phyloP scores from a whole-genome alignment of 768 basidiomycete genomes.

The Austroboletus eburneus region DNA sequence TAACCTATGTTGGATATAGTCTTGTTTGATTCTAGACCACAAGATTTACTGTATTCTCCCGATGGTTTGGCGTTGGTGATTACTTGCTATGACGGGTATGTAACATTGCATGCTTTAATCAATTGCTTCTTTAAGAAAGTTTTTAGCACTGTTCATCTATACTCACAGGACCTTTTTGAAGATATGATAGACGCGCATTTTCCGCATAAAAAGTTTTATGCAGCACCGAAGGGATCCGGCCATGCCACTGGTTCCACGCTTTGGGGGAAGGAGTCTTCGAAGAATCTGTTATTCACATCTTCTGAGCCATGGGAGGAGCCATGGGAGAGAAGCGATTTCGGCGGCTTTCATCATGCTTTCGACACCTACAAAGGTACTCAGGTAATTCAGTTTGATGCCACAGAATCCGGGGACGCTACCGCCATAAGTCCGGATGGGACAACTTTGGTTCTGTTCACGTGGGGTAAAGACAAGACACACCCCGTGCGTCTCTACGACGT shows the following conservation, averaged over 20 bases:
- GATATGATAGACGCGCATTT: conserved; percentile 11
- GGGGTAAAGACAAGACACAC: conserved; percentile 21
- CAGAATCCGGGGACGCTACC: conserved; percentile 53
- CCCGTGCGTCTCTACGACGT: conserved; percentile 53
- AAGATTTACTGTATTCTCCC: conserved; percentile 46
- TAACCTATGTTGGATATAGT: conserved; percentile 13
- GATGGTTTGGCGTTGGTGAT: conserved; percentile 37
- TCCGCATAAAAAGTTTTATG: conserved; percentile 12
- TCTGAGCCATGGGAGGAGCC: conserved; percentile 51
- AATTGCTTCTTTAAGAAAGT: neutral
- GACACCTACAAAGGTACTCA: conserved; percentile 32
- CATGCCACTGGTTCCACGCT: conserved; percentile 43
- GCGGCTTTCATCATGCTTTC: conserved; percentile 50
- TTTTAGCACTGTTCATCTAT: conserved; percentile 22
- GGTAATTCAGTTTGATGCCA: conserved; percentile 38
- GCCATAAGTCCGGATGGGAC: conserved; percentile 42
- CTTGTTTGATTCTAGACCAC: conserved; percentile 29
- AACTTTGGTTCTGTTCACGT: conserved; percentile 32
- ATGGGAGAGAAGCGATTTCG: conserved; percentile 5
- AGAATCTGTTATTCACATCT: conserved; percentile 48
- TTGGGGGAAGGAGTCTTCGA: conserved; percentile 47
- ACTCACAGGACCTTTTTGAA: conserved; percentile 22
- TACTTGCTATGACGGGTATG: conserved; percentile 28
- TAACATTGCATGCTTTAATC: neutral
- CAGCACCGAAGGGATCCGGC: conserved; percentile 12